Conservation (phyloP, 345 rosid species). For the Litchi chinensis region DNA sequence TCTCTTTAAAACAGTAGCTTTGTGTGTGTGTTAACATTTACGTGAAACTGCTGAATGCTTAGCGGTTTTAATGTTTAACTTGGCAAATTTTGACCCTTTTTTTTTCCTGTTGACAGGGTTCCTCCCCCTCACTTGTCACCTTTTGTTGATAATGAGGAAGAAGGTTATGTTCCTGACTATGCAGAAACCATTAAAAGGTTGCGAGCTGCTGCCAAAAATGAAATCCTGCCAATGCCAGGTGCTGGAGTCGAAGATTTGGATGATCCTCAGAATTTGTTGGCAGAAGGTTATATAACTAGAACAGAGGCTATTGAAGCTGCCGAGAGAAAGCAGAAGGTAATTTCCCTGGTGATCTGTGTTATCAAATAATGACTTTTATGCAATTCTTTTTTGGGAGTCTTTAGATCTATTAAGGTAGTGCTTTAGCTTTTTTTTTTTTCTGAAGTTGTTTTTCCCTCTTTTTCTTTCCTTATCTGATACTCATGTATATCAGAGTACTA, state of each 20-base stretch:
- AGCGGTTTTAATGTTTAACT: background rate
- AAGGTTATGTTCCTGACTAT: conserved; percentile 90
- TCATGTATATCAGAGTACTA: background rate
- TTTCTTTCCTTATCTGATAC: background rate
- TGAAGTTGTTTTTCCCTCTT: background rate
- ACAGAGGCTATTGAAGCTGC: conserved; percentile 82
- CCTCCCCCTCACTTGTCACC: conserved; percentile 94
- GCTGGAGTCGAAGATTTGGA: conserved; percentile 68
- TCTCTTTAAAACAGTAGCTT: background rate
- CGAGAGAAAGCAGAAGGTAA: conserved; percentile 62
- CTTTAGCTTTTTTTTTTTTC: background rate
- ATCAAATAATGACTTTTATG: background rate
- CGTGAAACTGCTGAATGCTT: background rate
- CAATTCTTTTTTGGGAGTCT: background rate
- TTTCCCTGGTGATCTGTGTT: background rate
- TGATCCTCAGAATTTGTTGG: conserved; percentile 72
- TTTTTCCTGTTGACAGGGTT: conserved; percentile 41
- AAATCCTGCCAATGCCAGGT: conserved; percentile 88
- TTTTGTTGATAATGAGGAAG: conserved; percentile 85
- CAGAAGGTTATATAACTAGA: conserved; percentile 69
- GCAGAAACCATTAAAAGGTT: conserved; percentile 74
- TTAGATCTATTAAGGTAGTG: background rate
- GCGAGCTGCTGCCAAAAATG: conserved; percentile 78
- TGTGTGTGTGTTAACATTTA: background rate
- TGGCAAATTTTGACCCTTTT: background rate